Evolutionary conservation across 495 filamentous ascomycete genomes (phyloP).

Genomic region (Aspergillus biplanus): DNA sequence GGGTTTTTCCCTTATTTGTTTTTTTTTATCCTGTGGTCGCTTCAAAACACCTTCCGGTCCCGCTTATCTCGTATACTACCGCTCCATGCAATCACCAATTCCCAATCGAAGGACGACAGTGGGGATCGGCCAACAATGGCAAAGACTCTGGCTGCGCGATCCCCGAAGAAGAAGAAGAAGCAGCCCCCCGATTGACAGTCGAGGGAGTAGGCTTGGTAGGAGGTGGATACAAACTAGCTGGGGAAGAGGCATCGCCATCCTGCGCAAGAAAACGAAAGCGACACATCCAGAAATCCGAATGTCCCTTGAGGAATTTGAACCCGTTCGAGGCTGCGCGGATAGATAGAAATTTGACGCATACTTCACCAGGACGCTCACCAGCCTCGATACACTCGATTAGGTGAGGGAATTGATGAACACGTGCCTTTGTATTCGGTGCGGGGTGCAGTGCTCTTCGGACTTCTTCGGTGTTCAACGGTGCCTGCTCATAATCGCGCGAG

Average conservation of each 20-base stretch:
- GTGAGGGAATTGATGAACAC: background rate
- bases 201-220: background rate
- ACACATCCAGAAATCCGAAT: constrained; percentile 21
- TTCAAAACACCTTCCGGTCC: too few species aligned
- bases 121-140: too few species aligned
- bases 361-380: constrained; percentile 13
- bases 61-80: too few species aligned
- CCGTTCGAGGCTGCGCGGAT: constrained; percentile 32
- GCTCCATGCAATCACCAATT: too few species aligned
- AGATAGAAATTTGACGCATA: constrained; percentile 35
- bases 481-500: background rate
- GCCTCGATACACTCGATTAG: constrained; percentile 32
- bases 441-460: constrained; percentile 20
- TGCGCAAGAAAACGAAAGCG: constrained; percentile 22
- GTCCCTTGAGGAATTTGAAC: constrained; percentile 18
- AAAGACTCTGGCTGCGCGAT: too few species aligned
- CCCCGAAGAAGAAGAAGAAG: too few species aligned
- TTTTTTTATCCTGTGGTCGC: too few species aligned
- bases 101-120: too few species aligned
- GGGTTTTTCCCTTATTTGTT: too few species aligned
- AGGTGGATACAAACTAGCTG: background rate
- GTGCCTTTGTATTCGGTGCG: background rate
- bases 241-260: background rate
- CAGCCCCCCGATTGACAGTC: too few species aligned
- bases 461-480: constrained; percentile 9